These are phyloP conservation scores for Calycina herbarum DNA, from an alignment of 2,329 filamentous ascomycete genomes.

Conservation along the genomic window DNA sequence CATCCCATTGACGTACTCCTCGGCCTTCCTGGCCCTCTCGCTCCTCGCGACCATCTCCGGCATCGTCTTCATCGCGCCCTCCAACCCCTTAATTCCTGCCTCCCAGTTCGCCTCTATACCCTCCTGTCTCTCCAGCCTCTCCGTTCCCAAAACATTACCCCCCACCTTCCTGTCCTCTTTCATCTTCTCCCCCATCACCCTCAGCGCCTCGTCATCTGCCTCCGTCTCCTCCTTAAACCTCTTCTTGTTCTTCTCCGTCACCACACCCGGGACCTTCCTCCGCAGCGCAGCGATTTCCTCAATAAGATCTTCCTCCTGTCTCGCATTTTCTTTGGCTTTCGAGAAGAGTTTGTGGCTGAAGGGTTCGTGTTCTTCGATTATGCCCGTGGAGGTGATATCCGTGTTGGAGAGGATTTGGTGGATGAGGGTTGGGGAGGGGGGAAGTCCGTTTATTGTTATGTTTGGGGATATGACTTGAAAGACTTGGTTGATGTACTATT, in stretches of 20 bases:
- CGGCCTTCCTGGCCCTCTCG: constrained; percentile 61
- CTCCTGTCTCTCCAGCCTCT: constrained; percentile 46
- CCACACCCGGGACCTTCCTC: constrained; percentile 25
- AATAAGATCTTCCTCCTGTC: constrained; percentile 63
- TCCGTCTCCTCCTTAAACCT: constrained; percentile 25
- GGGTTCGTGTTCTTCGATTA: constrained; percentile 53
- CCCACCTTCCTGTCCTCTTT: constrained; percentile 17
- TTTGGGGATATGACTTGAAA: constrained; percentile 60
- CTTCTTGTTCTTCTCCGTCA: constrained; percentile 28
- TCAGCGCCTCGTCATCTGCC: constrained; percentile 29
- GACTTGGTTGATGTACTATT: constrained; percentile 62
- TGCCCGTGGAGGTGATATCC: constrained; percentile 16
- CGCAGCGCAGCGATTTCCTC: constrained; percentile 56
- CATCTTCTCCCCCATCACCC: constrained; percentile 21
- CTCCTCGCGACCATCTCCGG: constrained; percentile 63
- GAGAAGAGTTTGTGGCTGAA: constrained; percentile 60
- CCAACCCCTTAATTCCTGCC: constrained; percentile 51
- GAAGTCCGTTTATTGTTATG: constrained; percentile 61
- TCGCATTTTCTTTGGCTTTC: constrained; percentile 59
- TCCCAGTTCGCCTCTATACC: constrained; percentile 49
- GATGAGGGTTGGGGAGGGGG: constrained; percentile 42
- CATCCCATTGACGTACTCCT: constrained; percentile 37
- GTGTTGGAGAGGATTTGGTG: constrained; percentile 35
- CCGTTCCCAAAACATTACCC: constrained; percentile 35
- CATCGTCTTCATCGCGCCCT: constrained; percentile 58